These are phyloP conservation scores for Eimeria zaria DNA, from an alignment of 169 alveolate genomes.

Conservation along the genomic window DNA sequence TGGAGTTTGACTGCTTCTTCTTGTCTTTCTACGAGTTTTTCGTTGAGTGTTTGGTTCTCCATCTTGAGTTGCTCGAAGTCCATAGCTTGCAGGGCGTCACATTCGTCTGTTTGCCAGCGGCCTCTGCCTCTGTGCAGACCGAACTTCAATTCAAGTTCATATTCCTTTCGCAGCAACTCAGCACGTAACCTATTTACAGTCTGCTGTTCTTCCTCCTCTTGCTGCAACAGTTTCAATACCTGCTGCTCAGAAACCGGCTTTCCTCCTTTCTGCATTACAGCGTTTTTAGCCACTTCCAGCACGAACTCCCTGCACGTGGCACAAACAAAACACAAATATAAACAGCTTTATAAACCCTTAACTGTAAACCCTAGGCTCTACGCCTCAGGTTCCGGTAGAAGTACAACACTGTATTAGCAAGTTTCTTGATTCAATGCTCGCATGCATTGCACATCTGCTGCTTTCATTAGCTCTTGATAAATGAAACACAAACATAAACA, in stretches of 20 bases:
- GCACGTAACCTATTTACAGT: constrained; percentile 91
- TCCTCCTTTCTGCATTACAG: constrained; percentile 91
- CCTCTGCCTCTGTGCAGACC: not conserved
- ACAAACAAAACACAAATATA: not conserved
- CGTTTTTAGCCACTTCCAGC: constrained; percentile 92
- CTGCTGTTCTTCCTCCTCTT: constrained; percentile 84
- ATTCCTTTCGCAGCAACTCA: constrained; percentile 92
- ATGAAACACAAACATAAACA: not conserved
- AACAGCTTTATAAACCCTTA: no score
- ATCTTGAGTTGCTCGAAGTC: constrained; percentile 97
- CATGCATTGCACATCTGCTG: no score
- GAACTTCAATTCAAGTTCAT: constrained; percentile 91
- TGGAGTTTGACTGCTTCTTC: constrained; percentile 95
- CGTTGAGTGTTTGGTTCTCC: constrained; percentile 97
- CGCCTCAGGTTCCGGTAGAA: no score
- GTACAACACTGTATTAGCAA: not conserved
- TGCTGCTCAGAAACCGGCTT: constrained; percentile 88
- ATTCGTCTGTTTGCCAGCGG: constrained; percentile 95
- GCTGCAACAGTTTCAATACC: constrained; percentile 84
- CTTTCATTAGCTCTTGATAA: no score
- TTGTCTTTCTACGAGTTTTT: constrained; percentile 96
- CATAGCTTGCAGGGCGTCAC: constrained; percentile 96
- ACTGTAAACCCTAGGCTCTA: no score
- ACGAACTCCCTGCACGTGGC: constrained; percentile 91
- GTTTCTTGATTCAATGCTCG: not conserved